Evolutionary conservation across 78 protist species (phyloP), one percentile per base, ranked within the genome.

Genomic region (Reticulomyxa filosa): DNA sequence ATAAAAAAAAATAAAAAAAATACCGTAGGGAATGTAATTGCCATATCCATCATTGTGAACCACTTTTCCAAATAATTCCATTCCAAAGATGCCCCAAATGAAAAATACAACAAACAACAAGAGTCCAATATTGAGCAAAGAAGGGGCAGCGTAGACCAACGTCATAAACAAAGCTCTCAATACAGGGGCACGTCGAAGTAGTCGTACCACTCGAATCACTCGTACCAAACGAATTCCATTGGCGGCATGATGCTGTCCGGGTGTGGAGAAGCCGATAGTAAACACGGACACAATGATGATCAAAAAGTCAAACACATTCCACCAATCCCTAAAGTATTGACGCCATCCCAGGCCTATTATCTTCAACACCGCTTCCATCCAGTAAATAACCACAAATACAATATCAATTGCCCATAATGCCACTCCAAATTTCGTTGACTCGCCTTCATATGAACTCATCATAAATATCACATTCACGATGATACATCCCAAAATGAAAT

Each of bases 41-140:
- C n/a, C n/a, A n/a, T n/a, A n/a, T n/a, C 57, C 57, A 5, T 35
- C 68, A 25, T 29, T 10, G 13, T 20, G 37, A 32, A 4, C 56
- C 2, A 65, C 29, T 38, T 1, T 0, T 13, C 17, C 29, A 36
- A 39, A 65, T 26, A 65, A 57, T 23, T n/a, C 1, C 30, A 10
- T 20, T 26, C 69, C 69, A 27, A 65, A 57, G 30, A 46, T 38
- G 26, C 62, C 56, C 22, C 29, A 65, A 22, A 65, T 11, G 36
- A 37, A 65, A 57, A 65, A 2, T 11, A 65, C 13, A 30, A 65
- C 50, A 38, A 39, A 26, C 36, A 65, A 23, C 10, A 65, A n/a
- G 17, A 25, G 1, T 25, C 57, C 2, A 4, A 65, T 36, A 57
- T 65, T 65, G 69, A 42, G 7, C 39, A 65, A 36, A 22, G 69